Evolutionary conservation across 345 rosid genomes (phyloP).

Genomic region (Rhodamnia rubescens): DNA sequence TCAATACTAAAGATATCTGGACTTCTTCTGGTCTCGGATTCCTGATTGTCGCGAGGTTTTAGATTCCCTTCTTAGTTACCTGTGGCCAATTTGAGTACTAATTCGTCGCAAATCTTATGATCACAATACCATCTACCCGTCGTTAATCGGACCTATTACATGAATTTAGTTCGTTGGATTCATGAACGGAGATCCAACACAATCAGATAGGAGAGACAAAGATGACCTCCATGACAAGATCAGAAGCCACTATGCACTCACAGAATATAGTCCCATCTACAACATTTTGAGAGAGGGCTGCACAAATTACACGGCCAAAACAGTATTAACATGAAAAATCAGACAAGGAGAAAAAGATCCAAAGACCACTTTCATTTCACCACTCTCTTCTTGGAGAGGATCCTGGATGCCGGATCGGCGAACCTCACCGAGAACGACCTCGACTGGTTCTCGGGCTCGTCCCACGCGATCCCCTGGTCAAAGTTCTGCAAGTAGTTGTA

Average conservation of each 20-base stretch:
- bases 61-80: not conserved
- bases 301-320: not conserved
- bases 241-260: not conserved
- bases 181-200: not conserved
- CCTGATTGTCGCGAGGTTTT: not conserved
- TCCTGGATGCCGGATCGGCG: conserved; percentile 13
- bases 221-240: not conserved
- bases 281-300: not conserved
- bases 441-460: conserved; percentile 30
- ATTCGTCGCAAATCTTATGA: not conserved
- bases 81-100: not conserved
- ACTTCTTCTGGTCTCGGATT: not conserved
- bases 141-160: not conserved
- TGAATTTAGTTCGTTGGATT: not conserved
- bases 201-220: not conserved
- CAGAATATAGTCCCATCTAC: not conserved
- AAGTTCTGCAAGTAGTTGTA: conserved; percentile 33
- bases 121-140: not conserved
- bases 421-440: conserved; percentile 39
- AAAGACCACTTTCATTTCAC: not conserved
- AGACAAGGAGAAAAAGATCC: not conserved
- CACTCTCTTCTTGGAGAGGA: not conserved
- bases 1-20: not conserved
- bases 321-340: not conserved
- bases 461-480: conserved; percentile 28